phyloP scores from a whole-genome alignment of 768 basidiomycete genomes.

The Amanita subjunquillea region DNA sequence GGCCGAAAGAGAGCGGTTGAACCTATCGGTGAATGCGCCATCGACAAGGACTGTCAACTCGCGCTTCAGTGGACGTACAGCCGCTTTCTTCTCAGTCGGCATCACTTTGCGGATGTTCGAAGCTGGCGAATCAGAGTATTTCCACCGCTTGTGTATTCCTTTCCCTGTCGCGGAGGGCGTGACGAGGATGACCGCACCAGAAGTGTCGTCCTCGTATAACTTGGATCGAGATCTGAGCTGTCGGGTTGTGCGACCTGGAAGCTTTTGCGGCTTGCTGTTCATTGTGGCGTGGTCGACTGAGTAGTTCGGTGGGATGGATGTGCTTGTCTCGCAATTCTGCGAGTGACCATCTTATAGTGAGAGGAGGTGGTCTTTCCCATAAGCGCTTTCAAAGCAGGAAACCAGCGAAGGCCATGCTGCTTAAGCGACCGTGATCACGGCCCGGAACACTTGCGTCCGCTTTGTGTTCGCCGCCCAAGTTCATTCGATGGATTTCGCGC shows the following conservation, averaged over 20 bases:
- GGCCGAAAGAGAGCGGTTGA: neutral
- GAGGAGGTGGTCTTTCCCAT: neutral
- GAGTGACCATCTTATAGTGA: neutral
- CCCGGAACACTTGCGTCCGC: neutral
- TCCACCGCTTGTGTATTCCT: constrained; percentile 8
- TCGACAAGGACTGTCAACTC: neutral
- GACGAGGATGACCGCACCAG: neutral
- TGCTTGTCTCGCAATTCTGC: neutral
- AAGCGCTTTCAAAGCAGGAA: neutral
- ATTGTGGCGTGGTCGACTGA: neutral
- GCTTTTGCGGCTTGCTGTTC: neutral
- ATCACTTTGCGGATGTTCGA: neutral
- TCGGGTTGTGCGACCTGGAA: neutral
- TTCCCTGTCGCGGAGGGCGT: constrained; percentile 6
- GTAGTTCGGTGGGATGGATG: neutral
- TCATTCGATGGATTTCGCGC: neutral
- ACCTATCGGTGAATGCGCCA: neutral
- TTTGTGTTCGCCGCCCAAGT: neutral
- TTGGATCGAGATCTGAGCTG: neutral
- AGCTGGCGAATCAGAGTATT: neutral
- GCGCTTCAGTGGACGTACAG: neutral
- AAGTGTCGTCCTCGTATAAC: neutral
- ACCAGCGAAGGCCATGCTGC: neutral
- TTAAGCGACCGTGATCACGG: neutral
- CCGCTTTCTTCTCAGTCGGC: neutral